phyloP scores from a whole-genome alignment of 176 grass and related monocot species.

The Tuctoria greenei region DNA sequence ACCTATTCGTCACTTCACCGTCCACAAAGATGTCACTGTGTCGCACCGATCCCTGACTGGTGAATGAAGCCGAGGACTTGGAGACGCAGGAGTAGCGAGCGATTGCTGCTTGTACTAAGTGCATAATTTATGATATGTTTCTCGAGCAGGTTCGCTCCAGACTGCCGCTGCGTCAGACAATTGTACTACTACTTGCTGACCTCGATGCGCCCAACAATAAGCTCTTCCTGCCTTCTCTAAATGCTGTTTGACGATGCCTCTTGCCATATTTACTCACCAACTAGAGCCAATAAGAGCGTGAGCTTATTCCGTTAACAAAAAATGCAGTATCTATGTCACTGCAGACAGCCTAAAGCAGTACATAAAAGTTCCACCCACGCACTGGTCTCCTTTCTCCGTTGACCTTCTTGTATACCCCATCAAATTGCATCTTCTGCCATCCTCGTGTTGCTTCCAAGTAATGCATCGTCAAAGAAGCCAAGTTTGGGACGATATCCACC shows the following conservation, averaged over 20 bases:
- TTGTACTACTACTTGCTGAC: neutral
- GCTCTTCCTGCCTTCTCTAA: neutral
- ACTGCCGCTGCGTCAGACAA: constrained; percentile 1
- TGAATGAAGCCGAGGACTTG: neutral
- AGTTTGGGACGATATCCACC: neutral
- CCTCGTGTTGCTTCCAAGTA: neutral
- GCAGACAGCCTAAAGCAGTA: too few species aligned
- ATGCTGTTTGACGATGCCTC: constrained; percentile 26
- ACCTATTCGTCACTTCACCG: neutral
- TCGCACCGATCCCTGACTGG: neutral
- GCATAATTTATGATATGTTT: constrained; percentile 22
- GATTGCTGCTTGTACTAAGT: neutral
- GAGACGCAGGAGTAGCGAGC: too few species aligned
- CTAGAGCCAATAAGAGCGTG: neutral
- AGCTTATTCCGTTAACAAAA: neutral
- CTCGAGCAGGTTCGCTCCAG: neutral
- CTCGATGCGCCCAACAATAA: neutral
- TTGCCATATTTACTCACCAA: neutral
- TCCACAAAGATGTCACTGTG: neutral
- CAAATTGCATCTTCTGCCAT: neutral
- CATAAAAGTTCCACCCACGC: neutral
- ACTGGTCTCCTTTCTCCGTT: neutral
- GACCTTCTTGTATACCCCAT: neutral
- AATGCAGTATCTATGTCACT: too few species aligned
- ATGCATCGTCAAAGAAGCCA: neutral